A percentile compares a stretch with the other conserved stretches of the same genome.
phyloP scores from a whole-genome alignment of 2,329 filamentous ascomycete genomes.

The Pseudovirgaria hyperparasitica region DNA sequence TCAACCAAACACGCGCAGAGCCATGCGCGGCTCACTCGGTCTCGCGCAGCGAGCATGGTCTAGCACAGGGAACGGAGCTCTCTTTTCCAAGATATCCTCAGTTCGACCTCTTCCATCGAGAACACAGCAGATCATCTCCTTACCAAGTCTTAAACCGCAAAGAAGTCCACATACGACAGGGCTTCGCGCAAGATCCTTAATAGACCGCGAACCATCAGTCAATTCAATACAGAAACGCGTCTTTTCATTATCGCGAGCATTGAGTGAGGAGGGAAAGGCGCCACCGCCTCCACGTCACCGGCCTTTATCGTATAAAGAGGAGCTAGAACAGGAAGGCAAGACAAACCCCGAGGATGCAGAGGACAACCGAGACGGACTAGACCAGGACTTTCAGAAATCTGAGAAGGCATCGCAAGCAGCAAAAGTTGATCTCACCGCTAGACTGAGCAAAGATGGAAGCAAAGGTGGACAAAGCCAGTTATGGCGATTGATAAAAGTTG shows the following conservation, averaged over 20 bases:
- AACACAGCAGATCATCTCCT: slow-evolving; percentile 9
- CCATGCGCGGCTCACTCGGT: slow-evolving; percentile 21
- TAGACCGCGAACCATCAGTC: neutral
- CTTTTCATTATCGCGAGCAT: slow-evolving; percentile 15
- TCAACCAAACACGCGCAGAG: slow-evolving; percentile 8
- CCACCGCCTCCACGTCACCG: slow-evolving; percentile 9
- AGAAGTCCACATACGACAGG: neutral
- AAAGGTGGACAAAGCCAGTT: slow-evolving; percentile 51
- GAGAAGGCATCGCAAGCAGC: slow-evolving; percentile 79
- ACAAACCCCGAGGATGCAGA: slow-evolving; percentile 26
- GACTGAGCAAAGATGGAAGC: slow-evolving; percentile 68
- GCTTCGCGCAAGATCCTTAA: neutral
- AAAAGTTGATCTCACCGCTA: slow-evolving; percentile 79
- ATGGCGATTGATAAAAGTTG: slow-evolving; percentile 79
- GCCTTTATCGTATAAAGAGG: slow-evolving; percentile 24
- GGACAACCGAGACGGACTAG: slow-evolving; percentile 35
- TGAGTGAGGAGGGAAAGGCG: slow-evolving; percentile 13
- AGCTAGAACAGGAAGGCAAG: slow-evolving; percentile 24
- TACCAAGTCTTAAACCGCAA: no score
- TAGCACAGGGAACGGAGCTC: slow-evolving; percentile 19
- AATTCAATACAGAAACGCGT: slow-evolving; percentile 6
- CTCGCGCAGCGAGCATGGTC: slow-evolving; percentile 21
- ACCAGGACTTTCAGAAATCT: slow-evolving; percentile 54
- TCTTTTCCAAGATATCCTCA: slow-evolving; percentile 19
- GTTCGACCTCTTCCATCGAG: neutral